These are phyloP conservation scores for Coleophoma crateriformis DNA, from an alignment of 2,329 filamentous ascomycete genomes.

Conservation along the genomic window DNA sequence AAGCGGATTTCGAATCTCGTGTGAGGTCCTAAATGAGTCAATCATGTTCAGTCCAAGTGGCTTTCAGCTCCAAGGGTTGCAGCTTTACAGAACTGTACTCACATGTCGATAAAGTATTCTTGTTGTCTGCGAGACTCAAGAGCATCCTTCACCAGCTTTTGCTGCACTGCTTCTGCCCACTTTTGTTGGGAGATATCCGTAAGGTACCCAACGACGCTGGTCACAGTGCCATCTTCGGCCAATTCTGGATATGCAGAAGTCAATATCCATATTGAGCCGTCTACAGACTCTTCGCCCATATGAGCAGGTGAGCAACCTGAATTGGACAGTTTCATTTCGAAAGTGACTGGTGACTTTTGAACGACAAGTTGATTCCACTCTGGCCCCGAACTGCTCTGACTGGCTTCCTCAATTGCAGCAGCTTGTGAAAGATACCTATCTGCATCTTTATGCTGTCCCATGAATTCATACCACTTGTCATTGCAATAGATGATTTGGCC, in stretches of 20 bases:
- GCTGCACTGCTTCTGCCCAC: not conserved
- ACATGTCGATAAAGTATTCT: constrained; percentile 1
- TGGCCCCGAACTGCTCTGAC: not conserved
- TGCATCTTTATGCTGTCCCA: not conserved
- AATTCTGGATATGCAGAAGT: not conserved
- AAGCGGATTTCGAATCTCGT: not conserved
- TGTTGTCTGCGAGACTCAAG: not conserved
- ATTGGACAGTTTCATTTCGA: not conserved
- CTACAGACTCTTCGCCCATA: not conserved
- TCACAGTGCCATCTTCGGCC: not conserved
- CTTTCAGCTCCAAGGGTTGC: too few relatives aligned
- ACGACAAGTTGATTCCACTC: not conserved
- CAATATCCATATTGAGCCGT: not conserved
- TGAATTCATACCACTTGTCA: not conserved
- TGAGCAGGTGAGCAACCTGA: not conserved
- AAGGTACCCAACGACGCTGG: not conserved
- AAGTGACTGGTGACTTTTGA: not conserved
- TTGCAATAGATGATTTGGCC: not conserved
- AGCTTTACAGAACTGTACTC: not conserved
- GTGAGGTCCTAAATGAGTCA: not conserved
- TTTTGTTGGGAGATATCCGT: not conserved
- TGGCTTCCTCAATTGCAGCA: not conserved
- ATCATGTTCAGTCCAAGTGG: not conserved
- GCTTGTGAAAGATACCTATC: not conserved
- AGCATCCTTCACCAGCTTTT: not conserved